Base-by-base conservation (phyloP, 2,329 filamentous ascomycete species). In the Colletotrichum orbiculare region DNA sequence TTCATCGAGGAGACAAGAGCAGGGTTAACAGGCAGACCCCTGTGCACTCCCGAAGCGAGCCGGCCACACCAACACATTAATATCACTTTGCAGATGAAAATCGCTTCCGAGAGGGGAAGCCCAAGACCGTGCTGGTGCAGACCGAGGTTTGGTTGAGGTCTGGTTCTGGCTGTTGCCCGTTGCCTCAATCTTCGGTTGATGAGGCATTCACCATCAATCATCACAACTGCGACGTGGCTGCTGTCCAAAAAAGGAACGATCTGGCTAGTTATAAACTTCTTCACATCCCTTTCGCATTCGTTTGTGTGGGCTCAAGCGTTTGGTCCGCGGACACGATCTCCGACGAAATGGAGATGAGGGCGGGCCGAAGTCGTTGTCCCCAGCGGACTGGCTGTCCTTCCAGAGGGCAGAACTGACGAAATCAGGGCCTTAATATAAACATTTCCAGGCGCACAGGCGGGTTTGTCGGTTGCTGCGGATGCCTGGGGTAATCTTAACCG, bases 401-500 rank as follows among this genome's bases (percentile, higher is more conserved):
- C 25, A 25, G 25, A 4, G 3, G 25, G 4, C 25, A 25, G 4
- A 25, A 1, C 25, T 5, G 25, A 25, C 25, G 25, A 59, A 53
- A 17, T 45, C 45, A 43, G 49, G 45, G 45, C 62, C 45, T 42
- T 39, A n/a, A 48, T 11, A 41, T 39, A 8, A 15, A 61, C 13
- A 15, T 58, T 15, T 2, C 37, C 12, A 35, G 9, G 37, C 33
- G 58, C 53, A 65, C 63, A 62, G 58, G 53, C 41, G 52, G 41
- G 47, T 42, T 12, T 49, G 34, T 43, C 52, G 42, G 46, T 38
- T 52, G 34, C 25, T 52, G 47, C 46, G 52, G 61, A 54, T 45
- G 43, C 41, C 7, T 35, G n/a, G 62, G 53, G 41, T 5, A 62
- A 66, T 41, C 57, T 33, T 65, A 48, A 65, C 52, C 52, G 42